phyloP scores from a whole-genome alignment of 345 rosid species.

The Gossypium sturtianum region DNA sequence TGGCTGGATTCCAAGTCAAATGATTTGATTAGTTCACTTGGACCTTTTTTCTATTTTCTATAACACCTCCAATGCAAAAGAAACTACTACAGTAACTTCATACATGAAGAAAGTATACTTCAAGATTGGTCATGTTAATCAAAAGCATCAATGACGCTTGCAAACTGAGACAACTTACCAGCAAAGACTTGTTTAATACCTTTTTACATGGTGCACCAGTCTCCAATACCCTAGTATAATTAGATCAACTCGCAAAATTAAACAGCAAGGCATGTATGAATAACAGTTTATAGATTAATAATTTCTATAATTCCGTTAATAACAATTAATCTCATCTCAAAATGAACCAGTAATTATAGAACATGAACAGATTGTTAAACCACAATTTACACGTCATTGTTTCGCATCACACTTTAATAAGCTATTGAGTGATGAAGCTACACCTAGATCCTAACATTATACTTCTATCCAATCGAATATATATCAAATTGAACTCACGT shows the following conservation, averaged over 20 bases:
- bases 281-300: background rate
- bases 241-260: background rate
- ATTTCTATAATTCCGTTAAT: background rate
- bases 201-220: background rate
- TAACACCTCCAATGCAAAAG: background rate
- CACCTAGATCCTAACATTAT: conserved; percentile 1
- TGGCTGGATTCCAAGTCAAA: background rate
- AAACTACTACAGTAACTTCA: background rate
- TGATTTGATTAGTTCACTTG: background rate
- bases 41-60: background rate
- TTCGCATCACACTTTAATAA: background rate
- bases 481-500: conserved; percentile 38
- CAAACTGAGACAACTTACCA: background rate
- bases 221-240: background rate
- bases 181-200: background rate
- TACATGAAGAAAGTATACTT: background rate
- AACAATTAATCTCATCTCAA: background rate
- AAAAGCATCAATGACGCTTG: background rate
- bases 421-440: background rate
- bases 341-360: background rate
- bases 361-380: background rate
- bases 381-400: background rate
- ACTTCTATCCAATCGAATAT: background rate
- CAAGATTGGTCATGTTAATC: background rate
- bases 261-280: background rate